These are phyloP conservation scores for Fusarium bulbicola DNA, from an alignment of 2,329 filamentous ascomycete species.

Conservation along the genomic window DNA sequence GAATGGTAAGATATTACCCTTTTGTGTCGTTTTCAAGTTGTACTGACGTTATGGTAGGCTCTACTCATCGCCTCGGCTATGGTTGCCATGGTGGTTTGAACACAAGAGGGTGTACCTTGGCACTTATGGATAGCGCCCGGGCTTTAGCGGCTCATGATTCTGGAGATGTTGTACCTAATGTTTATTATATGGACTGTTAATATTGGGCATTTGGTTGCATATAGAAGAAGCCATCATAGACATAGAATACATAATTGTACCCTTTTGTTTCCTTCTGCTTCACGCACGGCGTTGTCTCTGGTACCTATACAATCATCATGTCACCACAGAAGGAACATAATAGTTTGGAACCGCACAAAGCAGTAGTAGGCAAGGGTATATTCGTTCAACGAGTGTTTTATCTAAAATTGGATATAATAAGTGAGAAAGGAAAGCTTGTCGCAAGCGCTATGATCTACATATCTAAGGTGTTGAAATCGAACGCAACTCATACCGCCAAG, in stretches of 20 bases:
- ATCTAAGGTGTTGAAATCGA: background rate
- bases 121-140: slow-evolving; percentile 9
- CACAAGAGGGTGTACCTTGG: slow-evolving; percentile 37
- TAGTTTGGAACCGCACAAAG: no score
- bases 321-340: background rate
- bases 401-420: background rate
- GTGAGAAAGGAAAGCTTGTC: slow-evolving; percentile 11
- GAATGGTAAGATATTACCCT: background rate
- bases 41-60: slow-evolving; percentile 32
- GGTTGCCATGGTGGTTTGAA: slow-evolving; percentile 39
- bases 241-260: background rate
- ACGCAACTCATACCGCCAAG: slow-evolving; percentile 5
- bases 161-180: background rate
- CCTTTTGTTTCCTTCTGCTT: background rate
- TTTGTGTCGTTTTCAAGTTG: background rate
- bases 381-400: background rate
- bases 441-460: slow-evolving; percentile 10
- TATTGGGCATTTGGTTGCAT: background rate
- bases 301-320: background rate
- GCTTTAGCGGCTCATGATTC: background rate
- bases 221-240: background rate
- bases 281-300: background rate
- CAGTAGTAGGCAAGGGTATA: background rate
- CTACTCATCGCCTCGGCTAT: slow-evolving; percentile 31
- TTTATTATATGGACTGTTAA: background rate